Base-by-base conservation (phyloP, 768 basidiomycete species). In the Tricholoma sp. region DNA sequence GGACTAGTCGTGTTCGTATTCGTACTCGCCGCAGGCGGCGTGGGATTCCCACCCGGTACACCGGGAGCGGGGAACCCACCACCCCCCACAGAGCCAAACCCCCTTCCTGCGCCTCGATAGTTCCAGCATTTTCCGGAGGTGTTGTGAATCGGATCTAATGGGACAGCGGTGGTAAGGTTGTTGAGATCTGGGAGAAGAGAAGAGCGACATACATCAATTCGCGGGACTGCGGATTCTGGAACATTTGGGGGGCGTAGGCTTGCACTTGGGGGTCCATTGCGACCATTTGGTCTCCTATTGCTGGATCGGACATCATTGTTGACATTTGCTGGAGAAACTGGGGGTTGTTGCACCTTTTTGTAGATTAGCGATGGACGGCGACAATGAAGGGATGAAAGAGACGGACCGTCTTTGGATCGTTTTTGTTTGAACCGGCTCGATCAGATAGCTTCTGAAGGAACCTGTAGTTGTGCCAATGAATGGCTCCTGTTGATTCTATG, bases 401-500 rank as follows among this genome's bases (percentile, higher is more conserved):
- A 73, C 82, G 61, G 58, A 92, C 93, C 84, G 95, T 91, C 68
- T 98, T 97, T 0, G 95, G 95, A 68, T 98, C 96, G 63, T 91
- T 91, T 4, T 82, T 77, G 66, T 99, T 99, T 34, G 33, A 34
- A 34, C 33, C 4, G 4, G 33, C 2, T 34, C 4, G 4, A 34
- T 34, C 33, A 34, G 33, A 34, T 34, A 2, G 4, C 4, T 7
- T 12, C 33, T 34, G 33, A 34, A 34, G 33, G 4, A 34, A 5
- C 33, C 33, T 5, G 4, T 12, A 34, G 33, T 34, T 34, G 33
- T 34, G 33, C 33, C 33, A 34, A 34, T 4, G 4, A 34, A 34
- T 34, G 33, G 33, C 33, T 34, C 33, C 33, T 34, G 33, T 12
- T 34, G 33, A 34, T 34, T 34, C 33, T 34, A 34, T 34, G 4